Conservation (phyloP, 2,329 filamentous ascomycete species). For the Graphiopsis chlorocephala region DNA sequence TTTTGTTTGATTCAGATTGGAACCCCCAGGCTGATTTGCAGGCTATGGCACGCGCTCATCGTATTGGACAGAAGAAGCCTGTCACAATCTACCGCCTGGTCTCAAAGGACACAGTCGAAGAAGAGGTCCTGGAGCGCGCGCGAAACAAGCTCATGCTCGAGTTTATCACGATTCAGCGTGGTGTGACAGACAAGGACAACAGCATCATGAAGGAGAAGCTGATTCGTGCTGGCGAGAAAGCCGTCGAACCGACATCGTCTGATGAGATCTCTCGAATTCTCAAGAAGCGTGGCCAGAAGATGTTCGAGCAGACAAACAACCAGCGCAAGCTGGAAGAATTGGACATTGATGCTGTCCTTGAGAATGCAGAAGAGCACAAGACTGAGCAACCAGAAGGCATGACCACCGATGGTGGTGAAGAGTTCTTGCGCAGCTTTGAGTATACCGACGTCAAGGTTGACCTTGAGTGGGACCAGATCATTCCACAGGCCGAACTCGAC, state of each 20-base stretch:
- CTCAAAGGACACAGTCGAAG: constrained; percentile 96
- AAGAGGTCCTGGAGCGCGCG: constrained; percentile 93
- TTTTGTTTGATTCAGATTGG: constrained; percentile 98
- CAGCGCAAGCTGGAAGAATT: constrained; percentile 95
- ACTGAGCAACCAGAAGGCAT: constrained; percentile 94
- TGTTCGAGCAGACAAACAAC: constrained; percentile 97
- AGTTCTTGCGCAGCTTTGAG: constrained; percentile 85
- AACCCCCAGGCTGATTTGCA: constrained; percentile 97
- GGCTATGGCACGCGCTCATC: constrained; percentile 96
- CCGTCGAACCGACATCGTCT: constrained; percentile 79
- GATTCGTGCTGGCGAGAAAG: constrained; percentile 55
- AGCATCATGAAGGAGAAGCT: constrained; percentile 82
- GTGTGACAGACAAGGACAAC: constrained; percentile 77
- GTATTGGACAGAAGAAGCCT: constrained; percentile 93
- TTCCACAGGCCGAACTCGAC: constrained; percentile 87
- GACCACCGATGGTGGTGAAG: constrained; percentile 92
- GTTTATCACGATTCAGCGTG: constrained; percentile 94
- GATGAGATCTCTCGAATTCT: constrained; percentile 96
- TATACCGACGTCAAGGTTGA: constrained; percentile 97
- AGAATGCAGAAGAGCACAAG: constrained; percentile 95
- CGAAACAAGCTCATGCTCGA: constrained; percentile 97
- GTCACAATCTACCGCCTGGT: constrained; percentile 96
- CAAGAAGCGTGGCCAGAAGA: constrained; percentile 96
- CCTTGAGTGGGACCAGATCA: constrained; percentile 97
- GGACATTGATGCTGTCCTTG: constrained; percentile 94